Conservation (phyloP, 768 basidiomycete species). For the Melanogaster broomeanus region DNA sequence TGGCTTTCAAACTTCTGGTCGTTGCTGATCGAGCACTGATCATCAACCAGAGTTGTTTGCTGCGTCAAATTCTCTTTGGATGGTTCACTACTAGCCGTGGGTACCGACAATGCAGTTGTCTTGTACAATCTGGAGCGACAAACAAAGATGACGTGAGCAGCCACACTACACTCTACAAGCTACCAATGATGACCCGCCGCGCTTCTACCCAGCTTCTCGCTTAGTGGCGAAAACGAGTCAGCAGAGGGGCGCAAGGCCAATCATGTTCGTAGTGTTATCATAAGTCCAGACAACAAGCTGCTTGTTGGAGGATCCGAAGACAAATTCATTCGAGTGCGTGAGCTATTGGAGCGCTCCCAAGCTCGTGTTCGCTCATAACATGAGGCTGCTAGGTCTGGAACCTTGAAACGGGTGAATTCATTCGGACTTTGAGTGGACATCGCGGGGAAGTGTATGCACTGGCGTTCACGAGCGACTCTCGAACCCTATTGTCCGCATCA, state of each 20-base stretch:
- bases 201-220: slow-evolving; percentile 22
- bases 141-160: slow-evolving; percentile 29
- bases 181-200: not conserved
- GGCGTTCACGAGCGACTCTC: slow-evolving; percentile 36
- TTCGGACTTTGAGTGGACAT: slow-evolving; percentile 35
- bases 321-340: slow-evolving; percentile 32
- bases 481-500: slow-evolving; percentile 36
- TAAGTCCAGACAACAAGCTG: slow-evolving; percentile 32
- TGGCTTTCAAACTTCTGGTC: slow-evolving; percentile 9
- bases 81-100: slow-evolving; percentile 33
- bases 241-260: slow-evolving; percentile 19
- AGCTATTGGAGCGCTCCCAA: not conserved
- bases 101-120: slow-evolving; percentile 32
- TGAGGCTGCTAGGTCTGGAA: slow-evolving; percentile 26
- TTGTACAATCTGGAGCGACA: slow-evolving; percentile 28
- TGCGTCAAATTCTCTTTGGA: slow-evolving; percentile 35
- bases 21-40: not conserved
- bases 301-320: slow-evolving; percentile 38
- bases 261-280: slow-evolving; percentile 32
- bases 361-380: slow-evolving; percentile 1
- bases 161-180: not conserved
- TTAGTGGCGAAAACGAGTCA: slow-evolving; percentile 22
- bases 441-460: slow-evolving; percentile 37
- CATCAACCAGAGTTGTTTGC: slow-evolving; percentile 27
- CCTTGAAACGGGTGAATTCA: slow-evolving; percentile 24